These are phyloP conservation scores for Colletotrichum sp. DNA, from an alignment of 2,329 filamentous ascomycete species.

Conservation along the genomic window DNA sequence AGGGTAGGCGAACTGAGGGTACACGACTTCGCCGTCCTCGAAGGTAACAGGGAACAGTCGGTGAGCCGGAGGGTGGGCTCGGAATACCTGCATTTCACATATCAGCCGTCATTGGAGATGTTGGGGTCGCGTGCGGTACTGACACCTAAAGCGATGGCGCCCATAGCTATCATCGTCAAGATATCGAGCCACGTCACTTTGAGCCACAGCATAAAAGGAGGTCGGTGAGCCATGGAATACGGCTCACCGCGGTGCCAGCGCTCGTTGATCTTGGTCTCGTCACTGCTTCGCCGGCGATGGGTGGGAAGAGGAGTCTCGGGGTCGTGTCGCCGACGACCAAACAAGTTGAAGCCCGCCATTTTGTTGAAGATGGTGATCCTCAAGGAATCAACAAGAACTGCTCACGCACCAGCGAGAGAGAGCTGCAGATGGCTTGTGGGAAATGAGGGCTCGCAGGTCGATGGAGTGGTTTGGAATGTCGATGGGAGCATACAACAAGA, in stretches of 20 bases:
- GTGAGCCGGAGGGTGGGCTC: slow-evolving; percentile 67
- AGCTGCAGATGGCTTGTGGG: not conserved
- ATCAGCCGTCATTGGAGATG: not conserved
- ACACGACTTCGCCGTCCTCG: slow-evolving; percentile 69
- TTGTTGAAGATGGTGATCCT: not conserved
- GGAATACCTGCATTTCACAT: slow-evolving; percentile 56
- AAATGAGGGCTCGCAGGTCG: not conserved
- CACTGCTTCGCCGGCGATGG: slow-evolving; percentile 1
- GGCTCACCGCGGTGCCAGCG: slow-evolving; percentile 12
- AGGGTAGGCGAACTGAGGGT: slow-evolving; percentile 74
- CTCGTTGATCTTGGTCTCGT: slow-evolving; percentile 2
- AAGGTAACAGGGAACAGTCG: slow-evolving; percentile 74
- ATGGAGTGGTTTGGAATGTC: not conserved
- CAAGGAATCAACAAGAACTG: not conserved
- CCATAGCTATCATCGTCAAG: slow-evolving; percentile 70
- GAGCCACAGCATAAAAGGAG: slow-evolving; percentile 72
- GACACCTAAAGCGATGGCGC: slow-evolving; percentile 72
- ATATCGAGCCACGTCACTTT: slow-evolving; percentile 72
- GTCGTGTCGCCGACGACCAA: not conserved
- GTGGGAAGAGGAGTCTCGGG: not conserved
- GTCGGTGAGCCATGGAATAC: slow-evolving; percentile 53
- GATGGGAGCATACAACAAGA: not conserved
- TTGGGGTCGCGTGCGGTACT: slow-evolving; percentile 32
- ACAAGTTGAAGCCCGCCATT: not conserved
- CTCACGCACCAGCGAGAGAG: not conserved